Evolutionary conservation across 2,329 filamentous ascomycete species (phyloP), one percentile per base, ranked within the genome.

Genomic region (Exophiala viscosa): DNA sequence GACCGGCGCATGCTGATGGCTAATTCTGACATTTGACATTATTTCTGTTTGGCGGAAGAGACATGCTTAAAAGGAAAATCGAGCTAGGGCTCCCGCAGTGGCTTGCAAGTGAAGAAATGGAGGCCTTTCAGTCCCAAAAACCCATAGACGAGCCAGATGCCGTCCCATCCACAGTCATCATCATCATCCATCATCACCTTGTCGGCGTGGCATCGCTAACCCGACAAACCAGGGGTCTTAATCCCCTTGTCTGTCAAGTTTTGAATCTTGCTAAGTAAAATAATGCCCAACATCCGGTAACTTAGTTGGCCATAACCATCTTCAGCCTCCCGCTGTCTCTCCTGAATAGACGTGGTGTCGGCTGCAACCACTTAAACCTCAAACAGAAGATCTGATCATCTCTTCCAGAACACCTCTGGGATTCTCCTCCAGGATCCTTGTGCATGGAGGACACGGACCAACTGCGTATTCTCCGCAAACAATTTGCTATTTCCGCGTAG

Each of bases 21-120:
- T 10, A 32, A 39, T 41, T 38, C 23, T 41, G 39, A 20, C 39
- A 41, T 41, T 18, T 41, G 39, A 41, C 39, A 41, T 18, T 40
- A 14, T 39, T 39, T 14, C 8, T 40, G 10, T n/a, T 40, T 40
- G 38, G 38, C 38, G n/a, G 10, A 5, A 17, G 38, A 40, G 14
- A 11, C 39, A 17, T 7, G 15, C 18, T 20, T 17, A 10, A 15
- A 40, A 13, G 20, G 10, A 13, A 15, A 20, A 41, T 15, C 4
- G 18, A 6, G 36, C 14, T 39, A 28, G 5, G 5, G 23, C 18
- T 41, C 17, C 18, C 39, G 15, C 15, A 41, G 9, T 41, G 39
- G n/a, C 10, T 17, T 40, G 36, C 23, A 28, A 28, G 5, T 28
- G 23, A 28, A 28, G 23, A 7, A 28, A 28, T 28, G 8, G 23